phyloP scores from a whole-genome alignment of 495 filamentous ascomycete species.

The Annulohypoxylon bovei region DNA sequence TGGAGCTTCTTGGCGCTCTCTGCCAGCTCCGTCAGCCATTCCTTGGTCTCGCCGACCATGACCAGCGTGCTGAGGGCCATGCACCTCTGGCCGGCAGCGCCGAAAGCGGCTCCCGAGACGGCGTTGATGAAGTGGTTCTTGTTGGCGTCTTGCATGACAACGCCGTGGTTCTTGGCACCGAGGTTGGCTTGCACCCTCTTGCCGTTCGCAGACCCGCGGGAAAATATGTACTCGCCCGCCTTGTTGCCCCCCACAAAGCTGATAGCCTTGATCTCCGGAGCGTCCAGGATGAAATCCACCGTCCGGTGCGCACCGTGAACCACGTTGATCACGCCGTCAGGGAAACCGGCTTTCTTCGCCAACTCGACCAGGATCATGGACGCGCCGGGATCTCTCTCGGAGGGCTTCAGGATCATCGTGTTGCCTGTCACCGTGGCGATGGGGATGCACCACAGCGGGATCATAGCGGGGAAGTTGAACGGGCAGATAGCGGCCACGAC shows the following conservation, averaged over 20 bases:
- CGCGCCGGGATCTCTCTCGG: slow-evolving; percentile 96
- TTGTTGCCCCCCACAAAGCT: slow-evolving; percentile 97
- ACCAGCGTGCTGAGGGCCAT: slow-evolving; percentile 97
- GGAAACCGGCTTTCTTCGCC: slow-evolving; percentile 90
- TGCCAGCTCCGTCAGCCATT: slow-evolving; percentile 91
- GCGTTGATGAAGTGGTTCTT: slow-evolving; percentile 97
- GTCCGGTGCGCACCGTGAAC: slow-evolving; percentile 90
- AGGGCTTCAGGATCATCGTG: slow-evolving; percentile 94
- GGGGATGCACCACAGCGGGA: slow-evolving; percentile 96
- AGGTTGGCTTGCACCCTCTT: slow-evolving; percentile 96
- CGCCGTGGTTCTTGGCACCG: slow-evolving; percentile 98
- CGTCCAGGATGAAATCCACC: slow-evolving; percentile 97
- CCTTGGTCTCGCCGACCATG: slow-evolving; percentile 92
- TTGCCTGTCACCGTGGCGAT: slow-evolving; percentile 95
- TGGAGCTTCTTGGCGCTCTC: slow-evolving; percentile 89
- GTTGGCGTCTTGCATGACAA: slow-evolving; percentile 94
- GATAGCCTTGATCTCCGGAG: slow-evolving; percentile 96
- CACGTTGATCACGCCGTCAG: slow-evolving; percentile 92
- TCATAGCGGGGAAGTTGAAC: slow-evolving; percentile 99
- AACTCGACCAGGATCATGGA: slow-evolving; percentile 98
- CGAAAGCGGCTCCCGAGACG: slow-evolving; percentile 94
- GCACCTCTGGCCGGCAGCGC: slow-evolving; percentile 95
- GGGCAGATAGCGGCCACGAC: slow-evolving; percentile 98
- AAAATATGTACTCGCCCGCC: slow-evolving; percentile 96
- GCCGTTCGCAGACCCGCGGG: slow-evolving; percentile 89